Conservation (phyloP, 306 rosid genomes). For the Phaseolus lunatus region DNA sequence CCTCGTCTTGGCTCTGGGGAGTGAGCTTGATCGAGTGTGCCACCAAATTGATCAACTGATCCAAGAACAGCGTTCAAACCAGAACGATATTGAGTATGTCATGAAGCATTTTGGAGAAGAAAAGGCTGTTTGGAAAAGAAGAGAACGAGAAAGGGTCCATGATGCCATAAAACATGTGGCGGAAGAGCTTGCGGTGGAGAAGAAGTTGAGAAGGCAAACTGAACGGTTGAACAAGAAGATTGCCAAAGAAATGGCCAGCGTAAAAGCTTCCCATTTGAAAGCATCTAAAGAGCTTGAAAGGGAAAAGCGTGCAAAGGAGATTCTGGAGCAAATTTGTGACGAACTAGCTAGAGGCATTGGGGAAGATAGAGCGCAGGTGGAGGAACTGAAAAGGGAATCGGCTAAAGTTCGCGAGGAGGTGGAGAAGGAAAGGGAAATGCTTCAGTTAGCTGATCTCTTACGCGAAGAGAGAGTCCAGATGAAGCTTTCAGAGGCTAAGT, state of each 20-base stretch:
- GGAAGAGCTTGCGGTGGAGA: conserved; percentile 81
- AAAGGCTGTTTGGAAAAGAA: conserved; percentile 77
- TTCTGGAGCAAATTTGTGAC: conserved; percentile 82
- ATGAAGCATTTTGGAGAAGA: conserved; percentile 73
- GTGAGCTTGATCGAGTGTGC: conserved; percentile 74
- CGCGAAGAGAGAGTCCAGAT: conserved; percentile 96
- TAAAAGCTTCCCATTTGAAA: conserved; percentile 62
- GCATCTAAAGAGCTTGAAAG: conserved; percentile 70
- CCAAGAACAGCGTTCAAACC: conserved; percentile 59
- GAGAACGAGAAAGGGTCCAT: conserved; percentile 70
- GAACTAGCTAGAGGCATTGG: conserved; percentile 83
- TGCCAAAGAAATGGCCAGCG: conserved; percentile 73
- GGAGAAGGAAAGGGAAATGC: conserved; percentile 94
- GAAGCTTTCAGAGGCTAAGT: conserved; percentile 95
- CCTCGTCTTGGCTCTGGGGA: conserved; percentile 65
- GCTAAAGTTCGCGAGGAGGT: conserved; percentile 79
- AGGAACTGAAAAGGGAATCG: conserved; percentile 81
- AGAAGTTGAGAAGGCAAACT: conserved; percentile 77
- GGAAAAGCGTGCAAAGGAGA: conserved; percentile 87
- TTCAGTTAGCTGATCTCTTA: conserved; percentile 83
- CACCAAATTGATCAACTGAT: conserved; percentile 64
- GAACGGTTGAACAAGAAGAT: conserved; percentile 83
- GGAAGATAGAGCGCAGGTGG: conserved; percentile 82
- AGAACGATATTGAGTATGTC: conserved; percentile 59
- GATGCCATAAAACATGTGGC: conserved; percentile 61